Conservation (phyloP, 805 yeast genomes). For the Candida stauntonica region DNA sequence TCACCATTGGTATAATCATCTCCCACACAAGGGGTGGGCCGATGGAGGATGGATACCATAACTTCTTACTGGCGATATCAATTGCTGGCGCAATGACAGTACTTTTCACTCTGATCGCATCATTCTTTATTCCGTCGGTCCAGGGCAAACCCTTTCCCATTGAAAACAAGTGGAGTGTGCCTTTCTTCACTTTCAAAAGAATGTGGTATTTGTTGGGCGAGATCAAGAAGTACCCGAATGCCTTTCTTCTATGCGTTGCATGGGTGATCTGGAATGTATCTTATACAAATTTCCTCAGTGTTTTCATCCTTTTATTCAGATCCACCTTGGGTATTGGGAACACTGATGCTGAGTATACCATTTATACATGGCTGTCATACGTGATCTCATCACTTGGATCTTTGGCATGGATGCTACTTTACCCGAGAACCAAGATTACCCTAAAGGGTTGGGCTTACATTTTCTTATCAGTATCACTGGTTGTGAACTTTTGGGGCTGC, state of each 20-base stretch:
- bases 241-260: constrained; percentile 33
- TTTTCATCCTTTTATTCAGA: constrained; percentile 35
- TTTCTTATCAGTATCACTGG: constrained; percentile 30
- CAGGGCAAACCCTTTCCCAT: constrained; percentile 27
- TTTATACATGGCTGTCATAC: constrained; percentile 35
- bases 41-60: constrained; percentile 28
- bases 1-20: constrained; percentile 36
- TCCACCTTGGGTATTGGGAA: constrained; percentile 36
- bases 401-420: constrained; percentile 34
- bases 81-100: constrained; percentile 36
- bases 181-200: constrained; percentile 29
- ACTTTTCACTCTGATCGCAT: constrained; percentile 25
- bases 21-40: constrained; percentile 29
- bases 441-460: constrained; percentile 36
- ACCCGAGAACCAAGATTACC: constrained; percentile 24
- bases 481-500: constrained; percentile 37
- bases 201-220: constrained; percentile 24
- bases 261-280: constrained; percentile 42
- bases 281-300: constrained; percentile 32
- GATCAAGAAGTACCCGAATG: constrained; percentile 31
- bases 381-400: constrained; percentile 34
- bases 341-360: constrained; percentile 36
- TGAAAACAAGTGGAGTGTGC: constrained; percentile 26
- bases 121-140: constrained; percentile 31
- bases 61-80: constrained; percentile 36